phyloP scores from a whole-genome alignment of 2,329 filamentous ascomycete species.

The Trichophyton verrucosum region DNA sequence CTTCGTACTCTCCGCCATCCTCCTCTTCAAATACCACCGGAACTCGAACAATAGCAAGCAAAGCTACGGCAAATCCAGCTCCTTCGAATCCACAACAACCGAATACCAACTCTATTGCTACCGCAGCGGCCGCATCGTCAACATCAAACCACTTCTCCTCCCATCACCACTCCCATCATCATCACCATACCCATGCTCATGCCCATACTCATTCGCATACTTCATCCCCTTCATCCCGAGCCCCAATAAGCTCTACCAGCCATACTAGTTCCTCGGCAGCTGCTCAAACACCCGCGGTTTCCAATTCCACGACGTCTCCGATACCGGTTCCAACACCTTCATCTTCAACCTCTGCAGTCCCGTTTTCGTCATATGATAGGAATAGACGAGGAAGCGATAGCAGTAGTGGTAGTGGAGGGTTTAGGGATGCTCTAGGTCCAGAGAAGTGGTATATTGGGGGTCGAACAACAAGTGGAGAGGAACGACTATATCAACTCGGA shows the following conservation, averaged over 20 bases:
- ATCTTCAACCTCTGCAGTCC: conserved; percentile 13
- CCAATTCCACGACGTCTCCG: conserved; percentile 18
- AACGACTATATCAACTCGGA: conserved; percentile 37
- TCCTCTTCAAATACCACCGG: conserved; percentile 27
- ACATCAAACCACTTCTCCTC: conserved; percentile 16
- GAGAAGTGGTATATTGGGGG: conserved; percentile 44
- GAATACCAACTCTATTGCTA: conserved; percentile 24
- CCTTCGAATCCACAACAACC: conserved; percentile 17
- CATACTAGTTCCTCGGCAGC: conserved; percentile 13
- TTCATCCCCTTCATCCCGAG: conserved; percentile 22
- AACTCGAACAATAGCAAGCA: conserved; percentile 38
- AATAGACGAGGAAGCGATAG: conserved; percentile 37
- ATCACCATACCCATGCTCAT: conserved; percentile 14
- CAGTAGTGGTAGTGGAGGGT: conserved; percentile 36
- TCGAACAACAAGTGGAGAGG: conserved; percentile 35
- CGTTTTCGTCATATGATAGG: conserved; percentile 20
- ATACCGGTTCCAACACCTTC: conserved; percentile 26
- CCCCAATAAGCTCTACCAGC: conserved; percentile 12
- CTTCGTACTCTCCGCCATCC: conserved; percentile 25
- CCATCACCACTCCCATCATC: conserved; percentile 30
- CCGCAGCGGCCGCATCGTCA: conserved; percentile 13
- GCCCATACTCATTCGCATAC: conserved; percentile 13
- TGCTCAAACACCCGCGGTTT: conserved; percentile 16
- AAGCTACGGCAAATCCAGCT: conserved; percentile 16
- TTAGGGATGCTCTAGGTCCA: conserved; percentile 34